Evolutionary conservation across 2,329 filamentous ascomycete genomes (phyloP).

Genomic region (Bipolaris victoriae): DNA sequence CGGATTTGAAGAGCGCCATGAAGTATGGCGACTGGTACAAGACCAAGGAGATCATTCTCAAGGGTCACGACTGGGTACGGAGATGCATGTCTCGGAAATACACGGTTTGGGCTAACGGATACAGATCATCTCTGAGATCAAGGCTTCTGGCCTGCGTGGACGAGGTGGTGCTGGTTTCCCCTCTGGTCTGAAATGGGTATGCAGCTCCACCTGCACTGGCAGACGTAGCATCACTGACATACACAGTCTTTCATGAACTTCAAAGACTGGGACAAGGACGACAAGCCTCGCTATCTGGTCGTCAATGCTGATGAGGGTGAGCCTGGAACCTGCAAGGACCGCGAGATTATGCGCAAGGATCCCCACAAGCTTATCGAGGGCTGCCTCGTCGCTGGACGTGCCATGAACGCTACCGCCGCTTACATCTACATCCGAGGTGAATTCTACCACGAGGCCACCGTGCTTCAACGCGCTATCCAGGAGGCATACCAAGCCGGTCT

Average conservation of each 20-base stretch:
- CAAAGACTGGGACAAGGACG: constrained; percentile 99
- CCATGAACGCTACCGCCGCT: constrained; percentile 98
- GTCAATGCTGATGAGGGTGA: constrained; percentile 99
- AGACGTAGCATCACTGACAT: constrained; percentile 27
- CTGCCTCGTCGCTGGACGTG: constrained; percentile 91
- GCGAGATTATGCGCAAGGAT: constrained; percentile 99
- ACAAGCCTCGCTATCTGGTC: constrained; percentile 92
- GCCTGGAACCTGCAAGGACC: constrained; percentile 98
- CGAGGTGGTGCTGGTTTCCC: constrained; percentile 98
- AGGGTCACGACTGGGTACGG: constrained; percentile 90
- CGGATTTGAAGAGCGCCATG: constrained; percentile 91
- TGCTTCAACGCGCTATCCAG: constrained; percentile 94
- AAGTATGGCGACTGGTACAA: constrained; percentile 99
- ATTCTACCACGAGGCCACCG: constrained; percentile 93
- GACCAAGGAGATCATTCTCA: constrained; percentile 96
- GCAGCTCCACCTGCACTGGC: constrained; percentile 12
- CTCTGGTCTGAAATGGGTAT: constrained; percentile 97
- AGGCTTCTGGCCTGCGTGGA: constrained; percentile 92
- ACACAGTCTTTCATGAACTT: constrained; percentile 98
- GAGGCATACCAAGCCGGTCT: constrained; percentile 94
- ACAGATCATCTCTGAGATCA: constrained; percentile 94
- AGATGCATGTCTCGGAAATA: constrained; percentile 10
- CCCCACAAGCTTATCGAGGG: constrained; percentile 98
- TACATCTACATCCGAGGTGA: constrained; percentile 99
- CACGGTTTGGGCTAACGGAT: constrained; percentile 25